phyloP scores from a whole-genome alignment of 2,329 filamentous ascomycete species.

The Penicillium janthinellum region DNA sequence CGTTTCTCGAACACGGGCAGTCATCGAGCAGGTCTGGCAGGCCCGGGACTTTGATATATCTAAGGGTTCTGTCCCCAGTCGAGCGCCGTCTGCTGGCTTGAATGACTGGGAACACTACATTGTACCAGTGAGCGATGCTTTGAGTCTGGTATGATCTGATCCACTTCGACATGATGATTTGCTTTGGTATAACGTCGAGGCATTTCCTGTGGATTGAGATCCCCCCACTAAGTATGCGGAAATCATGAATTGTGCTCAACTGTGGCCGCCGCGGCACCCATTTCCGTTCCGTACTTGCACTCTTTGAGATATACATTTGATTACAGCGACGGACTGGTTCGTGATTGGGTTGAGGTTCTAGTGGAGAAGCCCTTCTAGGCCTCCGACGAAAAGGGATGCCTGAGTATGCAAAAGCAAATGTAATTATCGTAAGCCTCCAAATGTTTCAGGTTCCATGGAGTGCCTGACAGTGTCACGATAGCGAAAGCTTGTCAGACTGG shows the following conservation, averaged over 20 bases:
- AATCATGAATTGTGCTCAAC: too few relatives aligned
- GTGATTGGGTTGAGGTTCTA: too few relatives aligned
- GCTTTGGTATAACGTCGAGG: background rate
- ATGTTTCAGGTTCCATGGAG: background rate
- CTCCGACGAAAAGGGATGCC: background rate
- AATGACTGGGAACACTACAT: conserved; percentile 1
- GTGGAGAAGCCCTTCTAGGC: too few relatives aligned
- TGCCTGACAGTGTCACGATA: background rate
- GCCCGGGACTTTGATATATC: background rate
- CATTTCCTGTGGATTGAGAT: background rate
- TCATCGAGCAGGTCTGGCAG: background rate
- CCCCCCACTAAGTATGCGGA: too few relatives aligned
- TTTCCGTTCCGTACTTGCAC: too few relatives aligned
- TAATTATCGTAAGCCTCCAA: background rate
- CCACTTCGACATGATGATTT: background rate
- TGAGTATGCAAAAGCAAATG: background rate
- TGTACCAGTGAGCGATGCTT: background rate
- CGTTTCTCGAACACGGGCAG: background rate
- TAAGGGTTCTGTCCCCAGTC: background rate
- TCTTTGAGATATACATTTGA: too few relatives aligned
- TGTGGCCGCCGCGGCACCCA: too few relatives aligned
- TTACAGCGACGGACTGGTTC: too few relatives aligned
- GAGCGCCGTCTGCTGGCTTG: background rate
- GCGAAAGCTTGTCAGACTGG: background rate
- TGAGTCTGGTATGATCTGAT: background rate